Conservation (phyloP, 129 eudicot species). For the Chrysanthemum lavandulifolium region DNA sequence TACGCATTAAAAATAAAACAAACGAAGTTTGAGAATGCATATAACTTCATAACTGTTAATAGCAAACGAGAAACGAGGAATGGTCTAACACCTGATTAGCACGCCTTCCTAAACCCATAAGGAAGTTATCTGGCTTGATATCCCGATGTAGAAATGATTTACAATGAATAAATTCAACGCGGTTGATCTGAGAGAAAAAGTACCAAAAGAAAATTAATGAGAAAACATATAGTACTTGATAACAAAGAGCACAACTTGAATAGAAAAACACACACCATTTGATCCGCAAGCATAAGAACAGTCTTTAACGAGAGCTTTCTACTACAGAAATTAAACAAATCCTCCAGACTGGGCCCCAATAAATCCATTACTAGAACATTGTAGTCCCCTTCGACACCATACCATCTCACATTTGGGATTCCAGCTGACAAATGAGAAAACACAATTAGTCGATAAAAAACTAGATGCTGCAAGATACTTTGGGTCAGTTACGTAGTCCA, state of each 20-base stretch:
- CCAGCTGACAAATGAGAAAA: conserved; percentile 61
- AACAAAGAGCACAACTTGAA: background rate
- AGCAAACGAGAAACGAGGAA: background rate
- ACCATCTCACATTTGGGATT: conserved; percentile 84
- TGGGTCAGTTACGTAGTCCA: no score
- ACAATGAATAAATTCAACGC: conserved; percentile 74
- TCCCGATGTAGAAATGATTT: conserved; percentile 92
- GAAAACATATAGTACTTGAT: background rate
- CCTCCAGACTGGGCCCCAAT: conserved; percentile 94
- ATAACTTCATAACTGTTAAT: background rate
- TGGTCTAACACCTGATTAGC: conserved; percentile 67
- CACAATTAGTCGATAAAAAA: background rate
- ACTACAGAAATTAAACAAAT: conserved; percentile 84
- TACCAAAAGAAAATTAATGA: background rate
- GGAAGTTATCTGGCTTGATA: conserved; percentile 92
- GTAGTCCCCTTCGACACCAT: conserved; percentile 95
- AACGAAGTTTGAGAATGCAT: background rate
- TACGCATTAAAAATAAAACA: background rate
- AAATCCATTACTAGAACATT: conserved; percentile 90
- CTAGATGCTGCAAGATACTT: no score
- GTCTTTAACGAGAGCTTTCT: conserved; percentile 84
- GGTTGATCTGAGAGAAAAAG: conserved; percentile 50
- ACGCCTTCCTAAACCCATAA: conserved; percentile 94
- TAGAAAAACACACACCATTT: conserved; percentile 55
- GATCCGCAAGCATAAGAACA: conserved; percentile 98